These are phyloP conservation scores for Hymenoscyphus repandus DNA, from an alignment of 2,329 filamentous ascomycete species.

Conservation along the genomic window DNA sequence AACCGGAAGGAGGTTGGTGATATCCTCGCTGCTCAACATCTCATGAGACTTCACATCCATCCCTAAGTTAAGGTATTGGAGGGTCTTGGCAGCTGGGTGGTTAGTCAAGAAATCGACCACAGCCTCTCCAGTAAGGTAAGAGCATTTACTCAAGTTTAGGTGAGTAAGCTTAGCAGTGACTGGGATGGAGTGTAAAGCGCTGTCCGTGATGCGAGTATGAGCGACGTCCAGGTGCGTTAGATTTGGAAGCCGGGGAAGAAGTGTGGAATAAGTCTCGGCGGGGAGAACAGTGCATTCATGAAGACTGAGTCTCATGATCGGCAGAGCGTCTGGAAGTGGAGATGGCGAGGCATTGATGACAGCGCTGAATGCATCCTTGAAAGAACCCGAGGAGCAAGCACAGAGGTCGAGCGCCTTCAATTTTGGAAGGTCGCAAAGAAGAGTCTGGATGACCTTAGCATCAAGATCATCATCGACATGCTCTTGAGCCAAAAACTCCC, in stretches of 20 bases:
- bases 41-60: constrained; percentile 69
- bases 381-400: constrained; percentile 63
- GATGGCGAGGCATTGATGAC: constrained; percentile 32
- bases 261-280: constrained; percentile 58
- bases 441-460: constrained; percentile 60
- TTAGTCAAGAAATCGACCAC: constrained; percentile 66
- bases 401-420: constrained; percentile 71
- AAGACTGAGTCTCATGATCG: constrained; percentile 64
- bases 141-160: constrained; percentile 73
- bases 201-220: constrained; percentile 69
- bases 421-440: constrained; percentile 61
- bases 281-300: constrained; percentile 74
- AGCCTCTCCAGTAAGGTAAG: constrained; percentile 57
- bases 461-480: constrained; percentile 73
- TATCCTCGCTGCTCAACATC: constrained; percentile 60
- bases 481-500: constrained; percentile 76
- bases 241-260: constrained; percentile 64
- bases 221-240: constrained; percentile 77
- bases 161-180: constrained; percentile 69
- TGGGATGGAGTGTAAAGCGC: constrained; percentile 65
- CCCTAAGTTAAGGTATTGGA: constrained; percentile 69
- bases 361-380: constrained; percentile 60
- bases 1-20: constrained; percentile 58
- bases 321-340: constrained; percentile 45
- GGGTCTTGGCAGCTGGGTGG: constrained; percentile 62